Conservation (phyloP, 2,329 filamentous ascomycete species). For the Dactylellina leptospora region DNA sequence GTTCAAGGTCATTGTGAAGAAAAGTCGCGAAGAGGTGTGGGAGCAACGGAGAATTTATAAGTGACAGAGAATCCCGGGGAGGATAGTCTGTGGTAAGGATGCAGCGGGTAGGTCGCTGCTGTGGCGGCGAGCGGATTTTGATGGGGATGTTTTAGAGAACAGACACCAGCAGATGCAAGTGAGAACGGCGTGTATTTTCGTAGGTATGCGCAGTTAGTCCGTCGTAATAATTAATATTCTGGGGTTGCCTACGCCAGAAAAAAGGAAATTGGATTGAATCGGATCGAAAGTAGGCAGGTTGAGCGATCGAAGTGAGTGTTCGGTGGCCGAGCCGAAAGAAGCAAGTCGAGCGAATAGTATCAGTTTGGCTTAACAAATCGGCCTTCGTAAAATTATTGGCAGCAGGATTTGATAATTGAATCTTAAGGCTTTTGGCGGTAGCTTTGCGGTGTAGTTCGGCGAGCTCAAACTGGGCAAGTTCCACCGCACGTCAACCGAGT, state of each 20-base stretch:
- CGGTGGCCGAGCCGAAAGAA: slow-evolving; percentile 32
- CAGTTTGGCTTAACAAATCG: background rate
- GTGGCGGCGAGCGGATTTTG: slow-evolving; percentile 8
- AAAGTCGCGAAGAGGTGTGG: slow-evolving; percentile 21
- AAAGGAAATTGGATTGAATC: background rate
- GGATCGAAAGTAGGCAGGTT: background rate
- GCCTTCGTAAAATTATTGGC: slow-evolving; percentile 12
- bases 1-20: slow-evolving; percentile 50
- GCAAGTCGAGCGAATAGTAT: slow-evolving; percentile 25
- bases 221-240: background rate
- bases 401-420: slow-evolving; percentile 15
- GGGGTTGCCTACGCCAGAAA: no score
- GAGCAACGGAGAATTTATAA: slow-evolving; percentile 39
- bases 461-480: slow-evolving; percentile 42
- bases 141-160: slow-evolving; percentile 28
- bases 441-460: slow-evolving; percentile 43
- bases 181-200: slow-evolving; percentile 42
- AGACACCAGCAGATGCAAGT: slow-evolving; percentile 40
- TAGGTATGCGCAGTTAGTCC: no score
- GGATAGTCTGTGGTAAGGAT: slow-evolving; percentile 29
- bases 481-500: slow-evolving; percentile 1
- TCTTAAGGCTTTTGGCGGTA: no score
- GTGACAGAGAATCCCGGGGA: no score
- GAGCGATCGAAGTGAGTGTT: background rate
- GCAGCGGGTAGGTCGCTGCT: slow-evolving; percentile 20